phyloP scores from a whole-genome alignment of 2,329 filamentous ascomycete species.

The Fusarium anthophilum region DNA sequence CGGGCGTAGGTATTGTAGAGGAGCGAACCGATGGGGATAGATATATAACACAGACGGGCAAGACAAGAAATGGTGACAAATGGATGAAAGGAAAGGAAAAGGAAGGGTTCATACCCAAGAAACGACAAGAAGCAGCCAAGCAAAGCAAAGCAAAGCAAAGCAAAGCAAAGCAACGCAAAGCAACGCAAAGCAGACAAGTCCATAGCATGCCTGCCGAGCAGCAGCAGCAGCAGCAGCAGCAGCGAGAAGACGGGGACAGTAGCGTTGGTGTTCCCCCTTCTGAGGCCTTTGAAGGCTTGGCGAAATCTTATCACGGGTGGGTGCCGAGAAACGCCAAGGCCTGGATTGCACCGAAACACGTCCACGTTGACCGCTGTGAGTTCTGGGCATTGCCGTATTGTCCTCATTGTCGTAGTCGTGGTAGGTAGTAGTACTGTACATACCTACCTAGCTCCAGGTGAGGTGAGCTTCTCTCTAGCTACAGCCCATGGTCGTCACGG shows the following conservation, averaged over 20 bases:
- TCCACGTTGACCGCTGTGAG: constrained; percentile 43
- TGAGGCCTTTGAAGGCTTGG: constrained; percentile 45
- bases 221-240: constrained; percentile 7
- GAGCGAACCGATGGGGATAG: constrained; percentile 16
- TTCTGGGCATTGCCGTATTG: constrained; percentile 36
- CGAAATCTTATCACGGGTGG: constrained; percentile 46
- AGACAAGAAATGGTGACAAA: constrained; percentile 19
- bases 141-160: constrained; percentile 32
- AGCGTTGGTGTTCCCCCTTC: constrained; percentile 44
- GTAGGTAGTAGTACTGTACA: not conserved
- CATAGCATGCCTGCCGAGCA: constrained; percentile 26
- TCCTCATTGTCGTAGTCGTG: not conserved
- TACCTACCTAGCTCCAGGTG: not conserved
- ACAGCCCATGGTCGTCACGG: not conserved
- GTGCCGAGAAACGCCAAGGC: constrained; percentile 47
- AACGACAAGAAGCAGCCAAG: constrained; percentile 31
- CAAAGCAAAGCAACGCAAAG: constrained; percentile 32
- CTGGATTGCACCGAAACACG: constrained; percentile 42
- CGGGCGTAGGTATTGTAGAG: constrained; percentile 14
- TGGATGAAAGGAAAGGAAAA: constrained; percentile 22
- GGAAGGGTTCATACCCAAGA: constrained; percentile 24
- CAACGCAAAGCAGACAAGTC: constrained; percentile 32
- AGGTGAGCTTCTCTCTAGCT: not conserved
- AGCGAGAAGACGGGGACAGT: constrained; percentile 34
- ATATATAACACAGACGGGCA: constrained; percentile 5